Evolutionary conservation across 163 green algal genomes (phyloP).

Genomic region (Scenedesmus sp.): DNA sequence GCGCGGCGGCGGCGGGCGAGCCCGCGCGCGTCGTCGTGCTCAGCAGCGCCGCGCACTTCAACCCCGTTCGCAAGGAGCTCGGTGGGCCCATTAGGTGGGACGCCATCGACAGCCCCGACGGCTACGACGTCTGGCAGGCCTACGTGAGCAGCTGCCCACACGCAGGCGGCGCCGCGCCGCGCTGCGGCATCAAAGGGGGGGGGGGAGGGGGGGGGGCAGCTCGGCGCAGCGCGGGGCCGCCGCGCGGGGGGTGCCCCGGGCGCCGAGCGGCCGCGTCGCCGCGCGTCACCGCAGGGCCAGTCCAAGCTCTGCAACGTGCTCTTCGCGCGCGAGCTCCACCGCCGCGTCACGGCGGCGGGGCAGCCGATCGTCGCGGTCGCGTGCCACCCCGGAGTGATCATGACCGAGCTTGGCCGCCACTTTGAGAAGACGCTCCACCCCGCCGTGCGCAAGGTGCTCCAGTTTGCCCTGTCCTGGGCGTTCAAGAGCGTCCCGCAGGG

Average conservation of each 20-base stretch:
- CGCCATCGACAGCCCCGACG: constrained; percentile 22
- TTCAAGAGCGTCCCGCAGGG: constrained; percentile 46
- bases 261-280: too few relatives aligned
- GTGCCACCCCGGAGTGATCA: constrained; percentile 50
- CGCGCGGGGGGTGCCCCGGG: too few relatives aligned
- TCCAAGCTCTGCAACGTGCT: constrained; percentile 48
- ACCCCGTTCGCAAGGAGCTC: constrained; percentile 3
- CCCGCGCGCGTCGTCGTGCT: constrained; percentile 34
- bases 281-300: constrained; percentile 17
- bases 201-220: too few relatives aligned
- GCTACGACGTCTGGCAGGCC: constrained; percentile 15
- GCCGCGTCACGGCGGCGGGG: constrained; percentile 13
- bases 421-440: constrained; percentile 19
- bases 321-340: constrained; percentile 46
- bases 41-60: constrained; percentile 35
- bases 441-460: background rate
- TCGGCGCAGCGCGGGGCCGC: too few relatives aligned
- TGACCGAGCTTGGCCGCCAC: constrained; percentile 40
- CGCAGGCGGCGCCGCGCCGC: too few relatives aligned
- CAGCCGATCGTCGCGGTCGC: constrained; percentile 34
- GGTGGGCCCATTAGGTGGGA: constrained; percentile 21
- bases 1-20: background rate
- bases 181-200: too few relatives aligned
- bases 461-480: background rate
- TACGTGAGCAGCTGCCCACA: constrained; percentile 23